Evolutionary conservation across 139 green algal genomes (phyloP).

Genomic region (Mesostigma viride): DNA sequence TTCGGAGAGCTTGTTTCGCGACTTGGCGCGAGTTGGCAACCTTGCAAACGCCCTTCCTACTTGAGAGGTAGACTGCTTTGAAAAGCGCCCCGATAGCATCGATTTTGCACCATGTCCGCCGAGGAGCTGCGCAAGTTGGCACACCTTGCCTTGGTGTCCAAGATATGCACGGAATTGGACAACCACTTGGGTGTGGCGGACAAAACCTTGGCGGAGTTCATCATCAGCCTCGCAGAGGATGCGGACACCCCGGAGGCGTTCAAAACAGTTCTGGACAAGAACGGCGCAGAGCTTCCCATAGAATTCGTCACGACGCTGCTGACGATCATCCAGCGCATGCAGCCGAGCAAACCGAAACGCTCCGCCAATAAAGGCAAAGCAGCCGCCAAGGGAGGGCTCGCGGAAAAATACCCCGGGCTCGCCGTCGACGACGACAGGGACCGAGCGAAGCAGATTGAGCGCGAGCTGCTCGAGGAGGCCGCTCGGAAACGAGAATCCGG

Average conservation of each 20-base stretch:
- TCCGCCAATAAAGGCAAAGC: not conserved
- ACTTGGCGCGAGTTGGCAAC: too few species aligned
- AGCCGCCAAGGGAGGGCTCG: too few species aligned
- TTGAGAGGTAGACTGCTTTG: too few species aligned
- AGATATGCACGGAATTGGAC: slow-evolving; percentile 85
- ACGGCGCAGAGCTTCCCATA: slow-evolving; percentile 69
- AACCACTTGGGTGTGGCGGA: slow-evolving; percentile 85
- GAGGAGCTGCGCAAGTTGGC: slow-evolving; percentile 66
- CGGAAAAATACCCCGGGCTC: slow-evolving; percentile 47
- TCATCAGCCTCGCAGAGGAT: slow-evolving; percentile 67
- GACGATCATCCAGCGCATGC: slow-evolving; percentile 61
- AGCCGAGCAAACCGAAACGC: not conserved
- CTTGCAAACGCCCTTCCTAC: too few species aligned
- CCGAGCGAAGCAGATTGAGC: slow-evolving; percentile 51
- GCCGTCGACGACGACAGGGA: slow-evolving; percentile 60
- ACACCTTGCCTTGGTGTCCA: slow-evolving; percentile 79
- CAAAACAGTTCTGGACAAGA: slow-evolving; percentile 41
- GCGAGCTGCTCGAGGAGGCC: slow-evolving; percentile 48
- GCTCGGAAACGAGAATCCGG: slow-evolving; percentile 7
- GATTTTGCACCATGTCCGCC: too few species aligned
- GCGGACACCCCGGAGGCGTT: slow-evolving; percentile 16
- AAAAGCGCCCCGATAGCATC: too few species aligned
- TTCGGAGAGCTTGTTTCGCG: too few species aligned
- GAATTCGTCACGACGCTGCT: slow-evolving; percentile 75
- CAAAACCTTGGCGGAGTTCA: slow-evolving; percentile 90